Evolutionary conservation across 2,329 filamentous ascomycete species (phyloP).

Genomic region (Pseudocercospora vitis): DNA sequence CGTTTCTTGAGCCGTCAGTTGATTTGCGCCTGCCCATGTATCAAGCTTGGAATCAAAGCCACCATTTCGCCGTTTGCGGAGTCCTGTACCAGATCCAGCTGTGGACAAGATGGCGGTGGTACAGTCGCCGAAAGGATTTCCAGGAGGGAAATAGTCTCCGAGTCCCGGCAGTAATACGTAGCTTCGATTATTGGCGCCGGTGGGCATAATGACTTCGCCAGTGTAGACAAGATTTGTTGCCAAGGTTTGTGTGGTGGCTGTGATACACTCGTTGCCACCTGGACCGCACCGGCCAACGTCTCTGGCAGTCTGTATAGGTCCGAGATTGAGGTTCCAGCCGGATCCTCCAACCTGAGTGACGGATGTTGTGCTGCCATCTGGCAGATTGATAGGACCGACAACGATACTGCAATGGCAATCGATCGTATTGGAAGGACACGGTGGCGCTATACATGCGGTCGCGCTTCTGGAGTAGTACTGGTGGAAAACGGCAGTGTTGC

Average conservation of each 20-base stretch:
- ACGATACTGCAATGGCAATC: conserved; percentile 29
- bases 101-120: conserved; percentile 18
- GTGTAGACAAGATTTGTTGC: conserved; percentile 25
- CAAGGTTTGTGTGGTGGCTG: neutral
- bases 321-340: conserved; percentile 28
- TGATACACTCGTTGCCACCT: conserved; percentile 18
- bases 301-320: conserved; percentile 21
- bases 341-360: conserved; percentile 25
- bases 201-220: conserved; percentile 16
- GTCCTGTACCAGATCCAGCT: neutral
- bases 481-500: conserved; percentile 26
- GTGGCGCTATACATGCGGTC: conserved; percentile 17
- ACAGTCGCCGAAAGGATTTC: conserved; percentile 24
- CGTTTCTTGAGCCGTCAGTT: neutral
- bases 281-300: conserved; percentile 19
- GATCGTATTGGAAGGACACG: conserved; percentile 29
- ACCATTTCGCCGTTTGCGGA: neutral
- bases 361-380: conserved; percentile 20
- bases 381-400: conserved; percentile 23
- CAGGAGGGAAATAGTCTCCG: conserved; percentile 26
- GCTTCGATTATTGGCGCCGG: neutral
- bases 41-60: neutral
- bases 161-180: conserved; percentile 21
- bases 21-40: neutral
- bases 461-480: conserved; percentile 20